These are phyloP conservation scores for Cyclospora cayetanensis DNA, from an alignment of 169 alveolate genomes.

Conservation along the genomic window DNA sequence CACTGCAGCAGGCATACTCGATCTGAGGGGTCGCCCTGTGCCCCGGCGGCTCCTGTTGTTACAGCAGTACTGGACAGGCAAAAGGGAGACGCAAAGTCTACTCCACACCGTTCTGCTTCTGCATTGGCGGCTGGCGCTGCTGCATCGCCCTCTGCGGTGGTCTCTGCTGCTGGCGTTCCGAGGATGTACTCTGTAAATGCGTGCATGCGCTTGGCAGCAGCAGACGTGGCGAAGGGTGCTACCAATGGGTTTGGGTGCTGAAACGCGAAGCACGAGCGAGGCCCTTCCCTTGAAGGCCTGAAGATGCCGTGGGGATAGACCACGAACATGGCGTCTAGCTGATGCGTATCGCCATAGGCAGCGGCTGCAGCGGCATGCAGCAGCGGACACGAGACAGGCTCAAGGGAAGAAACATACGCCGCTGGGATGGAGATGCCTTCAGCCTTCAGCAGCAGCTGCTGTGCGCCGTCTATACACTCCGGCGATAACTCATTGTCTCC, in stretches of 20 bases:
- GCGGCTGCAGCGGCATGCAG: conserved; percentile 75
- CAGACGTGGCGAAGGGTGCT: background rate
- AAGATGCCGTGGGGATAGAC: conserved; percentile 19
- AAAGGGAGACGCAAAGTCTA: background rate
- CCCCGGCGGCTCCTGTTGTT: conserved; percentile 25
- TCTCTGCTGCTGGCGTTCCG: background rate
- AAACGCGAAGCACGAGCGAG: conserved; percentile 47
- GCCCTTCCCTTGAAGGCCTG: background rate
- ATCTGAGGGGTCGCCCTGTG: background rate
- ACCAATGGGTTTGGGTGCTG: conserved; percentile 24
- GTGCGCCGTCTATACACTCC: conserved; percentile 86
- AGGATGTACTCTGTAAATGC: background rate
- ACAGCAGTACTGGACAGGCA: background rate
- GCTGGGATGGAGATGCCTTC: conserved; percentile 82
- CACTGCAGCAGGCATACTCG: background rate
- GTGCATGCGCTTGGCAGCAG: background rate
- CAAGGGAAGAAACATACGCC: conserved; percentile 78
- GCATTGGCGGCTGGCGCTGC: background rate
- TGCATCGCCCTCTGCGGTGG: background rate
- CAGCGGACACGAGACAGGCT: conserved; percentile 80
- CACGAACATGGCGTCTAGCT: conserved; percentile 35
- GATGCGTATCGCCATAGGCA: conserved; percentile 23
- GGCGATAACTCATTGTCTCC: conserved; percentile 90
- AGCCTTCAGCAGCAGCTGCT: conserved; percentile 70
- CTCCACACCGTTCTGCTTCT: background rate